phyloP scores from a whole-genome alignment of 176 grass and related monocot species.

The Saccharum officinarum region DNA sequence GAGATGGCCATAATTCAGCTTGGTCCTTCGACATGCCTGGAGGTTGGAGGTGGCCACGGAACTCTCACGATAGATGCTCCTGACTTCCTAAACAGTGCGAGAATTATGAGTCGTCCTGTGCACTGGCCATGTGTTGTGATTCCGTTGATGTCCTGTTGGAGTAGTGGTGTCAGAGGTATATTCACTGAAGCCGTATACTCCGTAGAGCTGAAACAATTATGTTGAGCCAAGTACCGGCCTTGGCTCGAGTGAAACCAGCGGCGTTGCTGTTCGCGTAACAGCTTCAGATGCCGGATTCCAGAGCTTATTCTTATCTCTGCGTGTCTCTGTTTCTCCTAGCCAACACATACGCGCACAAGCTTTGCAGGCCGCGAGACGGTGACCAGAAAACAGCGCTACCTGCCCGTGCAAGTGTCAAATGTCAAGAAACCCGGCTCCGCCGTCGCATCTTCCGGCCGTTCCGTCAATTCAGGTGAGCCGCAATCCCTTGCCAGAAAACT shows the following conservation, averaged over 20 bases:
- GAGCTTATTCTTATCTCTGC: not conserved
- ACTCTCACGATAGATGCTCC: not conserved
- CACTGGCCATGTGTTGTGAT: not conserved
- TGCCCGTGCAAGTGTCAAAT: not conserved
- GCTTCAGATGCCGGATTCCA: not conserved
- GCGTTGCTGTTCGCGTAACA: not conserved
- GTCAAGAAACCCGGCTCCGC: not conserved
- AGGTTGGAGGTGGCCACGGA: not conserved
- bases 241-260: not conserved
- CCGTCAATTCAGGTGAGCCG: not conserved
- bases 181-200: not conserved
- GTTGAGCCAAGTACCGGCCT: too few species aligned
- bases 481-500: not conserved
- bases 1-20: not conserved
- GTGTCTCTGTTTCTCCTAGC: not conserved
- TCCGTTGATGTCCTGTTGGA: not conserved
- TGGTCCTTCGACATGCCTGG: not conserved
- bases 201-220: not conserved
- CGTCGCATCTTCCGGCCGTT: slow-evolving; percentile 9
- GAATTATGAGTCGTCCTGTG: too few species aligned
- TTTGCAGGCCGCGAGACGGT: not conserved
- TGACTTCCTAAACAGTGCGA: not conserved
- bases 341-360: not conserved
- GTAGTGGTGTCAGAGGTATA: not conserved
- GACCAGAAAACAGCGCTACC: not conserved